phyloP scores from a whole-genome alignment of 2,329 filamentous ascomycete species.

The Aaosphaeria arxii region DNA sequence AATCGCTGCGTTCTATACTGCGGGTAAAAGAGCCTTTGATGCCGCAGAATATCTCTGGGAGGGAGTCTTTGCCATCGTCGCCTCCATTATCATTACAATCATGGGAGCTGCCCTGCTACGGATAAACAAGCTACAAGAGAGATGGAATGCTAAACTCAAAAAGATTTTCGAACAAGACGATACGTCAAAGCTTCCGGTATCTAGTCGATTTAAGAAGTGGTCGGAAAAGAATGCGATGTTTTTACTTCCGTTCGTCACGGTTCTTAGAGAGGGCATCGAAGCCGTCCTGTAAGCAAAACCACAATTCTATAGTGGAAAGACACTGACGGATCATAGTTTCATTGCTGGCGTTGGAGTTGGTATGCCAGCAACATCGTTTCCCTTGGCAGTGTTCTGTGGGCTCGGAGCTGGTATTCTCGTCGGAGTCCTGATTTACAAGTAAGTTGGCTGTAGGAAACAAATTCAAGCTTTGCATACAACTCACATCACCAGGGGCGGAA shows the following conservation, averaged over 20 bases:
- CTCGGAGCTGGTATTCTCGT: constrained; percentile 64
- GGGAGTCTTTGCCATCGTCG: constrained; percentile 72
- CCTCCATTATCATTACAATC: constrained; percentile 74
- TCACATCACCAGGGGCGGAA: constrained; percentile 50
- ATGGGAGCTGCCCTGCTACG: constrained; percentile 79
- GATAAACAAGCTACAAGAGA: constrained; percentile 78
- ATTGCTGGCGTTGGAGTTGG: constrained; percentile 81
- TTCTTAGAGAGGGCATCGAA: constrained; percentile 82
- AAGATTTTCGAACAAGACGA: constrained; percentile 62
- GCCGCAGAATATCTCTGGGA: constrained; percentile 75
- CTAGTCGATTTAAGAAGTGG: constrained; percentile 58
- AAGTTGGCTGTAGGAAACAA: constrained; percentile 30
- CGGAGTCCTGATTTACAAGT: constrained; percentile 78
- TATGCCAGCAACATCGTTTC: constrained; percentile 71
- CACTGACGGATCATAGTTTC: constrained; percentile 45
- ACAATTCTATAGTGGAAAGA: not conserved
- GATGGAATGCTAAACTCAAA: constrained; percentile 82
- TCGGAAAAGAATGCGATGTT: constrained; percentile 83
- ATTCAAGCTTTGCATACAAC: not conserved
- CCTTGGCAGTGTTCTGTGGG: constrained; percentile 72
- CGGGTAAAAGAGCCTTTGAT: constrained; percentile 66
- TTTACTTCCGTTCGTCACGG: constrained; percentile 78
- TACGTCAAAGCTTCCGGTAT: constrained; percentile 34
- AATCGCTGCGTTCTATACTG: constrained; percentile 70
- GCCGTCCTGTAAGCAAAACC: constrained; percentile 57